Base-by-base conservation (phyloP, 2,329 filamentous ascomycete genomes). In the Sclerotinia subarctica region DNA sequence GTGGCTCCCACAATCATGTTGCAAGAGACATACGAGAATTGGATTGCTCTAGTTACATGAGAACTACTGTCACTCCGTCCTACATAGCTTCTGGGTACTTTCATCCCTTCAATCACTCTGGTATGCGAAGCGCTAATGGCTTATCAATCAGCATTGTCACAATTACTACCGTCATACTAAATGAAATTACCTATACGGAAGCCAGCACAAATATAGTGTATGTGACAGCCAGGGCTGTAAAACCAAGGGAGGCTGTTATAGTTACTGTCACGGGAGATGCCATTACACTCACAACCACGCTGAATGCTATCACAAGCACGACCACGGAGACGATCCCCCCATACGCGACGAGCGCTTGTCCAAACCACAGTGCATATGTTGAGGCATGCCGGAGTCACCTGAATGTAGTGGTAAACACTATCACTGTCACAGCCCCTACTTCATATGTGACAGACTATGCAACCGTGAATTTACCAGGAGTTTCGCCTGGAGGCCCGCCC, bases 11-110 rank as follows among this genome's bases (percentile, higher is more conserved):
- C 29, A 8, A 51, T 53, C 29, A 53, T 51, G 47, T 64, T 8
- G 46, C 60, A 52, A 64, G 49, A 53, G 15, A 52, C 21, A 32
- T 52, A 32, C 29, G 60, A 64, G 60, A 64, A 26, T 42, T 64
- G 3, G 60, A 64, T 64, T 64, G 60, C 24, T 64, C 32, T 15
- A 42, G 17, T 42, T 64, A 64, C 32, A 64, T 64, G 47, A n/a
- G 19, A n/a, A 53, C 47, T 42, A 64, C 32, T 29, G n/a, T 64
- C 49, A 26, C 47, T n/a, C 58, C 44, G 15, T 62, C 58, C 21
- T 62, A 62, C 29, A 21, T 62, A 49, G 44, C 58, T 49, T 62
- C 58, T 62, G 26, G 26, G 58, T 49, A 49, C 29, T 32, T 32
- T 29, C 5, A 19, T 24, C 24, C 15, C 21, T 35, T 26, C 8